Evolutionary conservation across 176 grass and related monocot genomes (phyloP).

Genomic region (Cenchrus fungigraminus): DNA sequence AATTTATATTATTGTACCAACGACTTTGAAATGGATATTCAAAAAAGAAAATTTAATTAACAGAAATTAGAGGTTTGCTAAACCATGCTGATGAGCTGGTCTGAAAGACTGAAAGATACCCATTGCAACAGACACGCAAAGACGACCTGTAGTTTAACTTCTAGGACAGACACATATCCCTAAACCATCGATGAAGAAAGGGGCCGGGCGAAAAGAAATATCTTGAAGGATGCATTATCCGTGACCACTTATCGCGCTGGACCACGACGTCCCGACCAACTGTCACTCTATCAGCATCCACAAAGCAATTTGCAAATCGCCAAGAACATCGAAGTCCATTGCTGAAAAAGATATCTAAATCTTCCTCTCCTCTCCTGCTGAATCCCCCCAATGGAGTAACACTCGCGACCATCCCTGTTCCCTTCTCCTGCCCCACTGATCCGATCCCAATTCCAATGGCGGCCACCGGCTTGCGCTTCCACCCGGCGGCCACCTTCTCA

Average conservation of each 20-base stretch:
- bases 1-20: too few species aligned
- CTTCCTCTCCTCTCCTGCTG: neutral
- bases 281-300: neutral
- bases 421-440: constrained; percentile 19
- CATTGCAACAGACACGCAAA: neutral
- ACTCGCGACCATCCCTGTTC: neutral
- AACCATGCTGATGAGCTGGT: neutral
- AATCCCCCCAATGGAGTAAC: constrained; percentile 22
- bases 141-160: neutral
- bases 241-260: constrained; percentile 38
- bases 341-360: neutral
- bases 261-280: constrained; percentile 30
- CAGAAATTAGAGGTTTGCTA: neutral
- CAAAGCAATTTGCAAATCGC: neutral
- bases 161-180: neutral
- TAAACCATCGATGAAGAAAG: constrained; percentile 27
- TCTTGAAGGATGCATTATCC: constrained; percentile 28
- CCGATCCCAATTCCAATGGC: constrained; percentile 21
- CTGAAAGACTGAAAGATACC: neutral
- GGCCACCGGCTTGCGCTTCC: constrained; percentile 24
- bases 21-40: too few species aligned
- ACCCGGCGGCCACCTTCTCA: constrained; percentile 19
- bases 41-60: too few species aligned
- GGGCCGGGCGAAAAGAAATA: neutral
- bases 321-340: constrained; percentile 1